These are phyloP conservation scores for Boletus edulis DNA, from an alignment of 768 basidiomycete genomes.

Conservation along the genomic window DNA sequence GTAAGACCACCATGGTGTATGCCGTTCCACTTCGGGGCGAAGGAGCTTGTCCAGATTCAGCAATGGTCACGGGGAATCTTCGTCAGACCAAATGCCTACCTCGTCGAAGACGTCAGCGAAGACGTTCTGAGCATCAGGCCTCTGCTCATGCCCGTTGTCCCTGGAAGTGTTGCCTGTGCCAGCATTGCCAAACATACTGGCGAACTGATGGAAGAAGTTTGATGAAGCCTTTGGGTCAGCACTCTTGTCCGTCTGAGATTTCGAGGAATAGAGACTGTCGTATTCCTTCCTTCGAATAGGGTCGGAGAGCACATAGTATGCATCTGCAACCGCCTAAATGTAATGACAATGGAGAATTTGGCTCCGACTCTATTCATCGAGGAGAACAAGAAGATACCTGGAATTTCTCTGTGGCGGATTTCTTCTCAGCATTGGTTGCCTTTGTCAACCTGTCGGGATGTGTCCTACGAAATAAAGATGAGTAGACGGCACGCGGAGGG, in stretches of 20 bases:
- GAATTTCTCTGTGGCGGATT: constrained; percentile 77
- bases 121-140: constrained; percentile 76
- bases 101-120: constrained; percentile 94
- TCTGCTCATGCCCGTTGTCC: constrained; percentile 35
- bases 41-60: constrained; percentile 50
- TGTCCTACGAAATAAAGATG: constrained; percentile 49
- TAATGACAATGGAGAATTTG: not conserved
- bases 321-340: constrained; percentile 76
- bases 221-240: constrained; percentile 65
- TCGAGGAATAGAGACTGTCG: constrained; percentile 61
- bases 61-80: not conserved
- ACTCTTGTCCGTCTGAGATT: constrained; percentile 48
- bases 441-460: constrained; percentile 84
- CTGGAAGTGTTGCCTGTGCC: constrained; percentile 27
- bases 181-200: constrained; percentile 61
- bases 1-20: constrained; percentile 73
- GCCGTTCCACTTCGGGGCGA: constrained; percentile 75
- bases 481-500: constrained; percentile 5
- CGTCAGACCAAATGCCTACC: constrained; percentile 39
- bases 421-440: constrained; percentile 68
- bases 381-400: constrained; percentile 46
- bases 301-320: constrained; percentile 92
- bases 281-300: constrained; percentile 68
- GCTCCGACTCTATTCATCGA: not conserved
- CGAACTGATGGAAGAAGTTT: constrained; percentile 75